Percentiles rank a stretch among this genome's conserved stretches.
These are phyloP conservation scores for Mycena latifolia DNA, from an alignment of 768 basidiomycete species.

Conservation along the genomic window DNA sequence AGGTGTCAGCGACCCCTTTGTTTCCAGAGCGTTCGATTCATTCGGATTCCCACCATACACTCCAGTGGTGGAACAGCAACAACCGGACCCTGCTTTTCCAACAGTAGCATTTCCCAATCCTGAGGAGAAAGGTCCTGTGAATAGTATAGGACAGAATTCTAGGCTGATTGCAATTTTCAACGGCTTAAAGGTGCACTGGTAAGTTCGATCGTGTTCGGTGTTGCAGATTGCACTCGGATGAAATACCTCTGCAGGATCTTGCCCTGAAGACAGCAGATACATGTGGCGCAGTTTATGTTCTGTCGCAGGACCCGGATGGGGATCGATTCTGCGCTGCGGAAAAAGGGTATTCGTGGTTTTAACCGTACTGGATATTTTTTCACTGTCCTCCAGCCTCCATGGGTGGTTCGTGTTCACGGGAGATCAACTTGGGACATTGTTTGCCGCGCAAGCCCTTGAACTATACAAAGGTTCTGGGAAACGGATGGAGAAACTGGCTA, in stretches of 20 bases:
- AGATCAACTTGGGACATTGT: slow-evolving; percentile 79
- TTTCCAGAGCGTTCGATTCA: slow-evolving; percentile 64
- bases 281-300: slow-evolving; percentile 69
- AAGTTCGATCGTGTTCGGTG: slow-evolving; percentile 1
- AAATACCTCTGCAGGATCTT: slow-evolving; percentile 57
- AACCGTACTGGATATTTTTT: slow-evolving; percentile 1
- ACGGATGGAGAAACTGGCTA: slow-evolving; percentile 72
- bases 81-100: slow-evolving; percentile 88
- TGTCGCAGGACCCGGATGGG: slow-evolving; percentile 92
- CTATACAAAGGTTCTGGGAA: slow-evolving; percentile 57
- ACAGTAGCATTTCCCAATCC: slow-evolving; percentile 92
- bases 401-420: slow-evolving; percentile 87
- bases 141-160: slow-evolving; percentile 12
- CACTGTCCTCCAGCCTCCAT: slow-evolving; percentile 48
- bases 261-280: slow-evolving; percentile 74
- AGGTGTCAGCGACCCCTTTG: slow-evolving; percentile 75
- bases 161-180: slow-evolving; percentile 39
- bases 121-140: slow-evolving; percentile 81
- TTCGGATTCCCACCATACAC: slow-evolving; percentile 72
- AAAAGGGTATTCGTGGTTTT: slow-evolving; percentile 58
- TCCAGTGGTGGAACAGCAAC: slow-evolving; percentile 74
- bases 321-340: slow-evolving; percentile 88
- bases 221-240: neutral
- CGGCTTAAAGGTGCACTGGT: slow-evolving; percentile 56
- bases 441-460: slow-evolving; percentile 58